These are phyloP conservation scores for Zygotorulaspora mrakii DNA, from an alignment of 1,139 yeast species.

Conservation along the genomic window DNA sequence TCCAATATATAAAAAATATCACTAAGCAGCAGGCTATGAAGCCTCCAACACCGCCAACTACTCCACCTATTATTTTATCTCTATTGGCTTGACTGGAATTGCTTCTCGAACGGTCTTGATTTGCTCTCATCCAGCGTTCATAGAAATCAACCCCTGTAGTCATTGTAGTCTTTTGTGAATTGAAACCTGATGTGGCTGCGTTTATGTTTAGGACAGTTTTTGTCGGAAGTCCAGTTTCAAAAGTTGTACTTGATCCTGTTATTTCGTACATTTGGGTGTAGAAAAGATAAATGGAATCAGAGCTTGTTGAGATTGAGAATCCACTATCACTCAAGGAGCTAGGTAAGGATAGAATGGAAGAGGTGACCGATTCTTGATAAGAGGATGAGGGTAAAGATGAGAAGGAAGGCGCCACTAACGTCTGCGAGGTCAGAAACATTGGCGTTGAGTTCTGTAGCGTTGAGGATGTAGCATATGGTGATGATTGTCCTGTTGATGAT, in stretches of 20 bases:
- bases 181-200: constrained; percentile 23
- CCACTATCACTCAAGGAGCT: constrained; percentile 7
- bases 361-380: constrained; percentile 43
- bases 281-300: constrained; percentile 22
- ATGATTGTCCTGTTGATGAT: no score
- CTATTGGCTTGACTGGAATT: constrained; percentile 9
- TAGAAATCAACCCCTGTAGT: constrained; percentile 37
- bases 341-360: constrained; percentile 2
- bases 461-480: no score
- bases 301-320: constrained; percentile 14
- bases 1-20: constrained; percentile 18
- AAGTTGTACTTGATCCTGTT: constrained; percentile 41
- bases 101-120: constrained; percentile 9
- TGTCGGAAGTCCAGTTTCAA: constrained; percentile 39
- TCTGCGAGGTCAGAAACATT: not conserved
- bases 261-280: constrained; percentile 44
- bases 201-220: constrained; percentile 30
- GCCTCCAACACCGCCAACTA: constrained; percentile 31
- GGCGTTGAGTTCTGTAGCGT: no score
- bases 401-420: not conserved
- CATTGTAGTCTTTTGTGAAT: constrained; percentile 31
- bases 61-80: constrained; percentile 30
- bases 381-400: constrained; percentile 52
- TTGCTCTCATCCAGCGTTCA: constrained; percentile 26
- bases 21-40: constrained; percentile 17